Conservation (phyloP, 2,329 filamentous ascomycete species). For the Cercospora zeae-maydis region DNA sequence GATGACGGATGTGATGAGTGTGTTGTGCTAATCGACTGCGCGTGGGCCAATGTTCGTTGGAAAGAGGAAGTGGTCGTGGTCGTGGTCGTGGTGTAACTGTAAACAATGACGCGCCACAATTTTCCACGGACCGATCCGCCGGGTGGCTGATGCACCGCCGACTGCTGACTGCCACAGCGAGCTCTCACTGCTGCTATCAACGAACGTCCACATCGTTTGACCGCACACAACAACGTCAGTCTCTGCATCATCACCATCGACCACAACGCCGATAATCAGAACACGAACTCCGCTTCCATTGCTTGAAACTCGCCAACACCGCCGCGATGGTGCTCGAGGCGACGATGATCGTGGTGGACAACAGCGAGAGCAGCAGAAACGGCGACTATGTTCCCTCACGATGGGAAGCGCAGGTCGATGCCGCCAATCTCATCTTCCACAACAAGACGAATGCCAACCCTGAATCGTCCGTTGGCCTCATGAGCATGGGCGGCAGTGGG, state of each 20-base stretch:
- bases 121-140: background rate
- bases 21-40: background rate
- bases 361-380: constrained; percentile 97
- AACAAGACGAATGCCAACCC: constrained; percentile 93
- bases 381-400: constrained; percentile 87
- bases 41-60: background rate
- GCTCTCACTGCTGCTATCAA: constrained; percentile 6
- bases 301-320: constrained; percentile 26
- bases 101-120: constrained; percentile 6
- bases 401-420: constrained; percentile 94
- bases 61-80: background rate
- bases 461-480: constrained; percentile 93
- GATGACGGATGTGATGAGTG: background rate
- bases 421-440: constrained; percentile 91
- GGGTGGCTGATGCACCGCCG: constrained; percentile 1
- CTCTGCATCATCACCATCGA: background rate
- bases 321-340: constrained; percentile 95
- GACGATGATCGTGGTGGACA: constrained; percentile 99
- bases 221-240: background rate
- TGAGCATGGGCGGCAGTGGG: constrained; percentile 94
- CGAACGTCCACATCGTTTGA: background rate
- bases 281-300: background rate
- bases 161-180: constrained; percentile 1
- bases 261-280: background rate
- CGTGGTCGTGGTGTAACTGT: constrained; percentile 1